Evolutionary conservation across 176 grass and related monocot species (phyloP).

Genomic region (Oryza coarctata): DNA sequence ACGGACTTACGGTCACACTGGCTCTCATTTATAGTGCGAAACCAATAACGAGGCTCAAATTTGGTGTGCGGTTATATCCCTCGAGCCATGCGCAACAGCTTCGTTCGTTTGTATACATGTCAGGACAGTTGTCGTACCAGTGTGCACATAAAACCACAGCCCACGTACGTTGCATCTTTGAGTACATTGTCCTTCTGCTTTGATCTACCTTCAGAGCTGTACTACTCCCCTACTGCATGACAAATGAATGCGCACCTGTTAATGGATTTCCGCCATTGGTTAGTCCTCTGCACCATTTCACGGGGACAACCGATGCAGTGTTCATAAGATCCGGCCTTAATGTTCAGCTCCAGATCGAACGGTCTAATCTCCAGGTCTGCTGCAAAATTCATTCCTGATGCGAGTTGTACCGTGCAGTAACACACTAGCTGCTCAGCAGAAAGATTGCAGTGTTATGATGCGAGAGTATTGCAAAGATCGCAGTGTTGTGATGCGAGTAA

Average conservation of each 20-base stretch:
- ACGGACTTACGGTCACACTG: too few species aligned
- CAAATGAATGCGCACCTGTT: not conserved
- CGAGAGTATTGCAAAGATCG: not conserved
- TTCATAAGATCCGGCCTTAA: not conserved
- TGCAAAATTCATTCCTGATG: not conserved
- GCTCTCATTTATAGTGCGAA: too few species aligned
- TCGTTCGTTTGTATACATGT: not conserved
- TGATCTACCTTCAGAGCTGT: not conserved
- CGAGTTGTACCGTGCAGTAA: not conserved
- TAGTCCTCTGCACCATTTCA: not conserved
- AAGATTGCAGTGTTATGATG: not conserved
- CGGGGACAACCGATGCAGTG: not conserved
- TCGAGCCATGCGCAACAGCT: not conserved
- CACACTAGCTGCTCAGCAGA: not conserved
- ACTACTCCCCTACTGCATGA: not conserved
- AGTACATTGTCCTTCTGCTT: not conserved
- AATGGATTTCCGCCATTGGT: not conserved
- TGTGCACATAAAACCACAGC: not conserved
- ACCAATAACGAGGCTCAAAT: not conserved
- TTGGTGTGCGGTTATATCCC: not conserved
- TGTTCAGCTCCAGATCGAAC: not conserved
- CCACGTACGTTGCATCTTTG: not conserved
- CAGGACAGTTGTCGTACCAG: not conserved
- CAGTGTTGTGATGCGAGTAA: not conserved
- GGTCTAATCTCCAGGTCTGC: not conserved